These are phyloP conservation scores for Solanum etuberosum DNA, from an alignment of 257 asterid species.

Conservation along the genomic window DNA sequence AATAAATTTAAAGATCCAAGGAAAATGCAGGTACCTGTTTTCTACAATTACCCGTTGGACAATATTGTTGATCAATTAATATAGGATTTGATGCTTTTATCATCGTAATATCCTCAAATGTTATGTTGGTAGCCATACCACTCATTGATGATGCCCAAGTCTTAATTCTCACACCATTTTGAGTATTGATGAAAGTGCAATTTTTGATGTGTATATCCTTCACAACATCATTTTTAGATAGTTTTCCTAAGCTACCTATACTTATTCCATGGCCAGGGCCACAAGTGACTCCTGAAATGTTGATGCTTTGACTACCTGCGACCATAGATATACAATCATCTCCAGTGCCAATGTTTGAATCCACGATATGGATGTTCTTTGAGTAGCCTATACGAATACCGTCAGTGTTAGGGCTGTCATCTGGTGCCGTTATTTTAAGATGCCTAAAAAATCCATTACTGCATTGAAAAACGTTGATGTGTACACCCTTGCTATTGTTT, in stretches of 20 bases:
- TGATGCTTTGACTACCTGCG: not conserved
- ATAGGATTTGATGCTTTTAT: not conserved
- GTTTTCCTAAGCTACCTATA: not conserved
- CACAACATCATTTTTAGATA: not conserved
- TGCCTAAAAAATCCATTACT: not conserved
- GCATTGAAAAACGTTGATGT: not conserved
- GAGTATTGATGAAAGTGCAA: not conserved
- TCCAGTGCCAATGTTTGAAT: not conserved
- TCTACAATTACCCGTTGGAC: not conserved
- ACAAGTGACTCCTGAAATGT: not conserved
- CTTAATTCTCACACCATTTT: not conserved
- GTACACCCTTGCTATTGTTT: not conserved
- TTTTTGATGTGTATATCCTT: not conserved
- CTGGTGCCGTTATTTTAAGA: not conserved
- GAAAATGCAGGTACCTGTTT: not conserved
- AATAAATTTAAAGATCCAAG: not conserved
- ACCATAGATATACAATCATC: not conserved
- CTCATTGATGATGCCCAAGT: not conserved
- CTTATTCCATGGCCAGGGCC: not conserved
- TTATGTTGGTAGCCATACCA: not conserved
- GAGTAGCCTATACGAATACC: conserved; percentile 7
- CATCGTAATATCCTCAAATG: not conserved
- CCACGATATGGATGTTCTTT: not conserved
- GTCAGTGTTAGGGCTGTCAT: conserved; percentile 8
- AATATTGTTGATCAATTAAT: not conserved